Percentiles rank a stretch among this genome's conserved stretches.
Conservation (phyloP, 192 early-diverging fungal genomes). For the Fimicolochytrium jonesii region DNA sequence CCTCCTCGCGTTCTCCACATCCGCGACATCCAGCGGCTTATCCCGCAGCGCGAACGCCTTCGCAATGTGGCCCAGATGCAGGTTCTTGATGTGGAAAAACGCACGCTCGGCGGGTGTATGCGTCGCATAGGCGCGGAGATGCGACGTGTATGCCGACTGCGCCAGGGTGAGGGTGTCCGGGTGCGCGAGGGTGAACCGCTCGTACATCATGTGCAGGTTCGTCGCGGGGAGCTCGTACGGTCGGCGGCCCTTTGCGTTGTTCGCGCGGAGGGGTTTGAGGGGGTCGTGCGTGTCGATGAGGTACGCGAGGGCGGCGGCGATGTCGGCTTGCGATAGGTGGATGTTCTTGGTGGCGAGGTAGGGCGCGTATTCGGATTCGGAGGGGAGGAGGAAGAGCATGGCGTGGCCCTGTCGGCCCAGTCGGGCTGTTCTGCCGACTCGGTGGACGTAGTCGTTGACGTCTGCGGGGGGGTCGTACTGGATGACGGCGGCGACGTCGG, state of each 20-base stretch:
- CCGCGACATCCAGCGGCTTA: constrained; percentile 53
- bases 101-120: constrained; percentile 77
- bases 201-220: constrained; percentile 62
- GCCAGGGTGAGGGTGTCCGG: constrained; percentile 9
- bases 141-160: constrained; percentile 79
- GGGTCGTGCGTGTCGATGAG: not conserved
- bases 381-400: constrained; percentile 80
- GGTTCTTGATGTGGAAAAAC: constrained; percentile 90
- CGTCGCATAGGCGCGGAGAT: constrained; percentile 91
- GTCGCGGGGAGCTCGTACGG: constrained; percentile 49
- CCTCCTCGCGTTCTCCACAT: constrained; percentile 6
- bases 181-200: constrained; percentile 64
- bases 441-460: constrained; percentile 92
- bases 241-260: constrained; percentile 11
- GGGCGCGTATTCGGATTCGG: constrained; percentile 62
- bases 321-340: constrained; percentile 42
- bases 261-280: not conserved
- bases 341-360: constrained; percentile 71
- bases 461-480: constrained; percentile 98
- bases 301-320: not conserved
- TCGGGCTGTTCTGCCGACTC: constrained; percentile 94
- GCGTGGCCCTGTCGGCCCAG: constrained; percentile 86
- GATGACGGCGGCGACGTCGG: constrained; percentile 85
- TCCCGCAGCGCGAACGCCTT: constrained; percentile 96
- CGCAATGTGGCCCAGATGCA: constrained; percentile 96